Conservation (phyloP, 2,329 filamentous ascomycete genomes). For the Beauveria sp. region DNA sequence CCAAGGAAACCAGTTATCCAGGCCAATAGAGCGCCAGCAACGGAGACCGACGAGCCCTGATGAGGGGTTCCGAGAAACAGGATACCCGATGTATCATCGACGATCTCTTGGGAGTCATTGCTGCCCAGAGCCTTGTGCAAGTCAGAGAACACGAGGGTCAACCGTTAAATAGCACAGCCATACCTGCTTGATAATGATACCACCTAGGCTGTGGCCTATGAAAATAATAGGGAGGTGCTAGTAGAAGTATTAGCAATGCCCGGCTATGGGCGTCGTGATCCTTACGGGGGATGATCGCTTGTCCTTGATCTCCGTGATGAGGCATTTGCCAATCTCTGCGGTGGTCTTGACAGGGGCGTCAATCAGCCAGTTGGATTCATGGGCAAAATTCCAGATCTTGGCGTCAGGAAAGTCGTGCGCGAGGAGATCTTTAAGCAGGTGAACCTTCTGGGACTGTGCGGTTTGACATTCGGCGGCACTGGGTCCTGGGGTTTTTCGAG, state of each 20-base stretch:
- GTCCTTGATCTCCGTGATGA: conserved; percentile 9
- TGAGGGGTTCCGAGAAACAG: conserved; percentile 17
- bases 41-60: conserved; percentile 12
- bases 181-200: conserved; percentile 18
- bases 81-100: conserved; percentile 14
- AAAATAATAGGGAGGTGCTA: conserved; percentile 17
- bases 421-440: conserved; percentile 15
- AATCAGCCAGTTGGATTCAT: conserved; percentile 18
- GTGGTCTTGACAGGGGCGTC: conserved; percentile 15
- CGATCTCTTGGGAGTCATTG: not conserved
- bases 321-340: conserved; percentile 13
- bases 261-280: not conserved
- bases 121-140: conserved; percentile 6
- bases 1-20: no score
- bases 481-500: not conserved
- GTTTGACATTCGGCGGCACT: not conserved
- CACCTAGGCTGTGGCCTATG: conserved; percentile 17
- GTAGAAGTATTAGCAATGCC: not conserved
- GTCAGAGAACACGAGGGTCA: not conserved
- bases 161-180: not conserved
- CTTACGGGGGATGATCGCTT: not conserved
- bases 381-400: conserved; percentile 15
- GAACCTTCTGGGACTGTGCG: not conserved
- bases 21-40: not conserved
- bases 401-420: conserved; percentile 15